Evolutionary conservation across 371 early-diverging fungal species (phyloP), one percentile per base, ranked within the genome.

Genomic region (Mortierella sp.): DNA sequence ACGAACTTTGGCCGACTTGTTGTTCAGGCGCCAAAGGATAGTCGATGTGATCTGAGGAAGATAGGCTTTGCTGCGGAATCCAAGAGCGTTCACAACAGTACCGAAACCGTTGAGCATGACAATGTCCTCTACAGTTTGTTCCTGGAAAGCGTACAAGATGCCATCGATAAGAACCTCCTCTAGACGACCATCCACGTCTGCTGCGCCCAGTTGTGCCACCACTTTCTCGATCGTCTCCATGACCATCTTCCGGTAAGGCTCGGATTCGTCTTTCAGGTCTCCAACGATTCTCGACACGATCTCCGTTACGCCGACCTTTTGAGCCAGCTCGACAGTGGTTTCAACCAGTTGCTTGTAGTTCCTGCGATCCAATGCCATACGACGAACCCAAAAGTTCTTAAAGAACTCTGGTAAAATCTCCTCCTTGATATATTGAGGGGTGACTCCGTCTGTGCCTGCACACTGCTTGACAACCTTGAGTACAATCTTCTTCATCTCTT

Each of bases 401-500:
- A 98, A 97, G 79, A 92, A 98, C 72, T 95, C 96, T 16, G 96
- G 96, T 23, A 98, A 79, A 52, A 99, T 94, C 53, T 95, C 94
- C 58, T 87, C 87, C 68, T 90, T 88, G 67, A 98, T 93, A 78
- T 94, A 96, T 26, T 82, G 82, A 3, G 93, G 89, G 48, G 90
- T 87, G 7, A 98, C 95, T 58, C 98, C 98, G 18, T 96, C 95
- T 0, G 97, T 96, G 4, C 92, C 92, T 14, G 95, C 92, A 80
- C 97, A 97, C 80, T 98, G 98, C 80, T 95, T 95, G 64, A 98
- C 92, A 1, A 98, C 98, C 80, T 95, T 94, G 31, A 99, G 86
- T 16, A 99, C 97, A 83, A 97, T 95, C 86, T 94, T 95, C 70
- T 95, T 95, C 97, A 98, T 97, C 67, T 97, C 96, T 74, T 96